Evolutionary conservation across 768 basidiomycete species (phyloP).

Genomic region (Pisolithus microcarpus): DNA sequence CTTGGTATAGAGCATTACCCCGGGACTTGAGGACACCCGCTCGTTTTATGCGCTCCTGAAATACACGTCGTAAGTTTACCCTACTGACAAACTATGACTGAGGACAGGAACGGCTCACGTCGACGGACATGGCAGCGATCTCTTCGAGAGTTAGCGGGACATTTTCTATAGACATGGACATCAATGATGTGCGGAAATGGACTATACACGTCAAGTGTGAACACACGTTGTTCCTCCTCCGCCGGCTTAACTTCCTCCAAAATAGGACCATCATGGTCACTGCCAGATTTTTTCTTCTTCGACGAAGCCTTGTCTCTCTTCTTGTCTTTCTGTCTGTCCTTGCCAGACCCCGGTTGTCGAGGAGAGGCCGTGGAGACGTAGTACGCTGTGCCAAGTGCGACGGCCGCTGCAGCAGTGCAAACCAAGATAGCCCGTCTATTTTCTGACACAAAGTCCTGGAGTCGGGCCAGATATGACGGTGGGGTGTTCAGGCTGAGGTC

Average conservation of each 20-base stretch:
- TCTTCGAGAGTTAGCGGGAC: constrained; percentile 43
- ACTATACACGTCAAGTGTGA: not conserved
- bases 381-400: constrained; percentile 67
- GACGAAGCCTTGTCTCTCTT: constrained; percentile 32
- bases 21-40: constrained; percentile 62
- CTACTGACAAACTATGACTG: not conserved
- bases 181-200: not conserved
- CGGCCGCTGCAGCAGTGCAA: constrained; percentile 61
- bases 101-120: constrained; percentile 33
- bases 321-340: constrained; percentile 44
- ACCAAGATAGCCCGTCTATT: constrained; percentile 72
- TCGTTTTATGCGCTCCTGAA: constrained; percentile 55
- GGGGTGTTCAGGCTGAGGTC: not conserved
- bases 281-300: constrained; percentile 55
- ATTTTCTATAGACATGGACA: constrained; percentile 29
- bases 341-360: constrained; percentile 28
- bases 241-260: constrained; percentile 65
- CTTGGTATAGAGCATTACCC: constrained; percentile 66
- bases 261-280: constrained; percentile 64
- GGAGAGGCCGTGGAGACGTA: constrained; percentile 56
- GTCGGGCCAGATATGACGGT: constrained; percentile 47
- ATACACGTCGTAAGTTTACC: constrained; percentile 7
- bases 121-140: constrained; percentile 49
- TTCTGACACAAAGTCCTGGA: constrained; percentile 64
- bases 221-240: constrained; percentile 28